A percentile compares a stretch with the other conserved stretches of the same genome.
Conservation (phyloP, 2,329 filamentous ascomycete genomes). For the Pochonia chlamydosporia region DNA sequence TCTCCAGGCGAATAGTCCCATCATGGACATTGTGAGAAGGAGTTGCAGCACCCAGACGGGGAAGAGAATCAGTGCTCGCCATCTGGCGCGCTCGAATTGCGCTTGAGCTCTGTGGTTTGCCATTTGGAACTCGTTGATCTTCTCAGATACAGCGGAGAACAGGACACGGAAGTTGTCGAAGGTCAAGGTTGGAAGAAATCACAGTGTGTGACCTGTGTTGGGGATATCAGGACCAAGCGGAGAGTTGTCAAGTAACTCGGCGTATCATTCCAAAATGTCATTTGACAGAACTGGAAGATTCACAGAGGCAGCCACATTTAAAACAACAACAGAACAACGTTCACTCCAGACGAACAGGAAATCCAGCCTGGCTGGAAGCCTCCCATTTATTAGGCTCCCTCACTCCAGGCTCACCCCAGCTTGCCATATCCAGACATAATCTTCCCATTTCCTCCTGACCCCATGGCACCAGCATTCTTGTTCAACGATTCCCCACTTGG, state of each 20-base stretch:
- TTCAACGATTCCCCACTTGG: background rate
- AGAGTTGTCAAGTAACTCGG: no score
- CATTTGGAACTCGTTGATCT: slow-evolving; percentile 15
- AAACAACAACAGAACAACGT: background rate
- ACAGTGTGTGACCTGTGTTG: no score
- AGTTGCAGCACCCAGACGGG: slow-evolving; percentile 47
- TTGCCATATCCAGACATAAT: background rate
- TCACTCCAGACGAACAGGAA: background rate
- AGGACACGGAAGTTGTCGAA: no score
- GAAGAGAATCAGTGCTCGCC: slow-evolving; percentile 41
- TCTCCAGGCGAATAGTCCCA: slow-evolving; percentile 49
- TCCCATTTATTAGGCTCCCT: background rate
- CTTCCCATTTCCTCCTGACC: background rate
- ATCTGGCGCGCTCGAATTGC: slow-evolving; percentile 46
- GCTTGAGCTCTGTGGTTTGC: slow-evolving; percentile 44
- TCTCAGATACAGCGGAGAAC: no score
- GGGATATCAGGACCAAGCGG: no score
- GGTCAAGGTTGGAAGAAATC: no score
- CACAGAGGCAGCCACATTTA: no score
- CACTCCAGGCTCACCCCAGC: background rate
- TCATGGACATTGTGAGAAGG: slow-evolving; percentile 36
- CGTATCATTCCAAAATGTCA: no score
- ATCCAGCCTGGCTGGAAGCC: no score
- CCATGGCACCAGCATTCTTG: background rate
- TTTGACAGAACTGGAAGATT: no score